Evolutionary conservation across 768 basidiomycete genomes (phyloP), one percentile per base, ranked within the genome.

Genomic region (Pisolithus microcarpus): DNA sequence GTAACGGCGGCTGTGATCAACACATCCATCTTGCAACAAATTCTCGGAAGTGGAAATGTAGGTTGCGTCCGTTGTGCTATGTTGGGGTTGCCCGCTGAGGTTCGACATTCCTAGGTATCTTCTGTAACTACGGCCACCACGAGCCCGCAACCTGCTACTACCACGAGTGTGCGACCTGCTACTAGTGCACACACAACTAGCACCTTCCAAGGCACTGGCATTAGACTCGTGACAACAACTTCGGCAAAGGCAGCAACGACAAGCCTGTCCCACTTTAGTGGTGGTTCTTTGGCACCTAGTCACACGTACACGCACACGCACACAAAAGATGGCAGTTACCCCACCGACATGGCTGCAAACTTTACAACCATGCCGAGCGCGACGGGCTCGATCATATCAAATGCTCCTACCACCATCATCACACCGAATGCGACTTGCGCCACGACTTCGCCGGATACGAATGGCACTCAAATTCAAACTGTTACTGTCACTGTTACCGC

Each of bases 1-100:
- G 58, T 63, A 16, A 65, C 63, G 0, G 58, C 61, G n/a, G 62
- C 62, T 4, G 58, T 56, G 26, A 56, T 63, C 23, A 58, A 65
- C 16, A 52, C 48, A 2, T 56, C 65, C 18, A 9, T 7, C 7
- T 46, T 63, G 30, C 51, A 63, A 24, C 56, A 61, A 37, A 60
- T 62, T 15, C 44, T 60, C 3, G 3, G 21, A 0, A 54, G 51
- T 21, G 51, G 47, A 48, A 15, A 11, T 13, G 34, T 34, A 34
- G 2, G 34, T 34, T 42, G 51, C 24, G 28, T 34, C 30, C 18
- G 48, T 39, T 31, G 5, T 46, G 43, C 16, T 16, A 16, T 18
- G 4, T 13, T 34, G 34, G 16, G 4, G 18, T 21, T 36, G 19
- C 10, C 15, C 2, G 16, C 13, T 52, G 19, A 52, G 37, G 21